Conservation (phyloP, 768 basidiomycete genomes). For the Mycena albidolilacea region DNA sequence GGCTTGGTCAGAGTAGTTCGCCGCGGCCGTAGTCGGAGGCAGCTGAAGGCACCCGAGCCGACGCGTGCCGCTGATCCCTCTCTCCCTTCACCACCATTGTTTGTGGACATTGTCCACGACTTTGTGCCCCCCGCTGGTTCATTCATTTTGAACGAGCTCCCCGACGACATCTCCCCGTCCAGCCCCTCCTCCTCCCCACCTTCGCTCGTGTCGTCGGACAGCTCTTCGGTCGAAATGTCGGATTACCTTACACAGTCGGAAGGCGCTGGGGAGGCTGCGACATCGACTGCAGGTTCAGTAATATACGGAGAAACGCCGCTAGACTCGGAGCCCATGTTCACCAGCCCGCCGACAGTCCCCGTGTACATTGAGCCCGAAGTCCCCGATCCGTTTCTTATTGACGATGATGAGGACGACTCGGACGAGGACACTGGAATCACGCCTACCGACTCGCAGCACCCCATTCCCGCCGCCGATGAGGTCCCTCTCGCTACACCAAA, state of each 20-base stretch:
- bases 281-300: background rate
- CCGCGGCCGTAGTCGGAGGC: slow-evolving; percentile 11
- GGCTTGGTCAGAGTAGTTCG: slow-evolving; percentile 43
- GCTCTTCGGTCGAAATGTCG: slow-evolving; percentile 11
- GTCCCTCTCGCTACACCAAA: slow-evolving; percentile 55
- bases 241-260: slow-evolving; percentile 8
- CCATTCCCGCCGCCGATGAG: slow-evolving; percentile 58
- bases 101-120: slow-evolving; percentile 10
- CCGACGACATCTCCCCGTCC: background rate
- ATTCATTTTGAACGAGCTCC: background rate
- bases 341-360: slow-evolving; percentile 42
- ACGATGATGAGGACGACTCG: slow-evolving; percentile 62
- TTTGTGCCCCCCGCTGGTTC: background rate
- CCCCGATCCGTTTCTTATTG: slow-evolving; percentile 75
- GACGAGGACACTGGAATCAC: slow-evolving; percentile 54
- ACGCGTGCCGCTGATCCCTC: background rate
- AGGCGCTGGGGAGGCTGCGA: background rate
- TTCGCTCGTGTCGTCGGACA: background rate
- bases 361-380: slow-evolving; percentile 62
- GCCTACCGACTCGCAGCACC: slow-evolving; percentile 51
- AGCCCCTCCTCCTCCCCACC: background rate
- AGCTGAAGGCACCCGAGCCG: background rate
- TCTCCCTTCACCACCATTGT: background rate
- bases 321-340: slow-evolving; percentile 62
- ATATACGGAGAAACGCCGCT: slow-evolving; percentile 78